Conservation (phyloP, 352 stramenopile species). For the Phytophthora agathidicida region DNA sequence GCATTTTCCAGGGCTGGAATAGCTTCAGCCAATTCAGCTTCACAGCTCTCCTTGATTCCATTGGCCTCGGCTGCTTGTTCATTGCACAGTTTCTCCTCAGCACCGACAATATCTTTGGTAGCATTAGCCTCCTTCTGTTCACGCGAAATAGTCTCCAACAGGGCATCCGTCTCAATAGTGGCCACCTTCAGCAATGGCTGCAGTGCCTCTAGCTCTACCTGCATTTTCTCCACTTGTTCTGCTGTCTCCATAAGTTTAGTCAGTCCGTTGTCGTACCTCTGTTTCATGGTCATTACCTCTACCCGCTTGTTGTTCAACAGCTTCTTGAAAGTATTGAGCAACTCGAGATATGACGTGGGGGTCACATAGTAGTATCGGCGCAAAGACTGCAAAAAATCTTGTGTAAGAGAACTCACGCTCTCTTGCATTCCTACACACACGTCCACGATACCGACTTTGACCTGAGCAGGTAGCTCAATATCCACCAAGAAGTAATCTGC, state of each 20-base stretch:
- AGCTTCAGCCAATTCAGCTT: constrained; percentile 92
- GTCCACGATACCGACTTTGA: constrained; percentile 92
- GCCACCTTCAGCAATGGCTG: constrained; percentile 93
- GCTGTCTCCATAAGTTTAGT: constrained; percentile 94
- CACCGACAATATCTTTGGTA: constrained; percentile 83
- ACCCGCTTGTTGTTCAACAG: constrained; percentile 91
- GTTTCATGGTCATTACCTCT: constrained; percentile 92
- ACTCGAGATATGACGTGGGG: constrained; percentile 94
- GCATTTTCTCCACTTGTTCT: constrained; percentile 94
- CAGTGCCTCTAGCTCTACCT: constrained; percentile 91
- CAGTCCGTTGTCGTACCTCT: constrained; percentile 93
- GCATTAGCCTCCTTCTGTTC: constrained; percentile 91
- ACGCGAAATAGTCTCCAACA: constrained; percentile 86
- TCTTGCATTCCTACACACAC: constrained; percentile 96
- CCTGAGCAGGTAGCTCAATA: constrained; percentile 74
- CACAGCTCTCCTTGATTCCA: constrained; percentile 91
- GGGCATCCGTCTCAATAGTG: constrained; percentile 89
- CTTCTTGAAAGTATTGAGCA: constrained; percentile 96
- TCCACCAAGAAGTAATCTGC: constrained; percentile 92
- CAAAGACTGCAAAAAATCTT: constrained; percentile 86
- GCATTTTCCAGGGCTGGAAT: constrained; percentile 93
- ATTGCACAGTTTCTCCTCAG: constrained; percentile 88
- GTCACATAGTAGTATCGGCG: constrained; percentile 96
- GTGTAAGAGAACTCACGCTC: constrained; percentile 84
- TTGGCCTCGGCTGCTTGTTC: constrained; percentile 89